These are phyloP conservation scores for Phaffia tasmanica DNA, from an alignment of 768 basidiomycete genomes.

Conservation along the genomic window DNA sequence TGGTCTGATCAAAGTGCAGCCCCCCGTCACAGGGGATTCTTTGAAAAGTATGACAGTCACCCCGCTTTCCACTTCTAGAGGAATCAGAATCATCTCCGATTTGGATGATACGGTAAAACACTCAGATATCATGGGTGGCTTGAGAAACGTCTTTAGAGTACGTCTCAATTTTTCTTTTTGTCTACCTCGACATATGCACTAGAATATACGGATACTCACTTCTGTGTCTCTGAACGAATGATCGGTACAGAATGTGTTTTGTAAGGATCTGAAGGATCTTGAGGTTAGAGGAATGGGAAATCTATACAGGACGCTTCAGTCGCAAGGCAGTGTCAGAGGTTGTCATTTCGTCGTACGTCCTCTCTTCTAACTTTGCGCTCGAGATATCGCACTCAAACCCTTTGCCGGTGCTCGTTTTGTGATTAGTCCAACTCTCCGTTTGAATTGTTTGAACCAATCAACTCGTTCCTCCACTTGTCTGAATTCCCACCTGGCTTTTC, in stretches of 20 bases:
- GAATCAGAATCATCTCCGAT: slow-evolving; percentile 72
- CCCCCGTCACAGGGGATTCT: too few species aligned
- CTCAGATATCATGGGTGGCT: slow-evolving; percentile 65
- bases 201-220: too few species aligned
- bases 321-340: slow-evolving; percentile 9
- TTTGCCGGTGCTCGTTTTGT: neutral
- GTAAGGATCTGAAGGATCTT: slow-evolving; percentile 65
- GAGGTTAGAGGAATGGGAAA: slow-evolving; percentile 71
- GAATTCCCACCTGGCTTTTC: slow-evolving; percentile 39
- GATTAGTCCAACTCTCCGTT: slow-evolving; percentile 25
- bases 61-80: slow-evolving; percentile 27
- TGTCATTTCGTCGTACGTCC: slow-evolving; percentile 23
- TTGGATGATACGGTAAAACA: slow-evolving; percentile 86
- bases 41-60: too few species aligned
- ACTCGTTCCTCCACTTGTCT: slow-evolving; percentile 18
- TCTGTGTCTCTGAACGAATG: too few species aligned
- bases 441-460: slow-evolving; percentile 26
- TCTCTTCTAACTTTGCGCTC: too few species aligned
- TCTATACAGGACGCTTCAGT: slow-evolving; percentile 60
- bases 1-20: too few species aligned
- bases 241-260: slow-evolving; percentile 65
- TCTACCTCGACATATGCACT: too few species aligned
- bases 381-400: neutral
- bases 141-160: slow-evolving; percentile 56
- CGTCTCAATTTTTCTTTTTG: too few species aligned